Conservation (phyloP, 805 yeast genomes). For the Komagataella pastoris region DNA sequence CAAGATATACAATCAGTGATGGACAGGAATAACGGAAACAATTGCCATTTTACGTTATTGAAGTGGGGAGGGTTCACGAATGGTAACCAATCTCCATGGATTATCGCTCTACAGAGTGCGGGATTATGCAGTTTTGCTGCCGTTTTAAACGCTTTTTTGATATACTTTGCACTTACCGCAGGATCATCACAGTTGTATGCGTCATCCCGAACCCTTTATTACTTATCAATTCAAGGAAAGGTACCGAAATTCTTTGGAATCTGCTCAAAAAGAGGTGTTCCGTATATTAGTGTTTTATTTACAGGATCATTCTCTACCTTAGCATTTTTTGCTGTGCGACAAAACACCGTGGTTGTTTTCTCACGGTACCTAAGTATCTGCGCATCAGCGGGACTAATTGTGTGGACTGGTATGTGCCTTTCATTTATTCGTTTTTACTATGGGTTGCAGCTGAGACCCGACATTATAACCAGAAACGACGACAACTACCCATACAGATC, state of each 20-base stretch:
- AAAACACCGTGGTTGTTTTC: constrained; percentile 47
- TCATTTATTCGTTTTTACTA: constrained; percentile 39
- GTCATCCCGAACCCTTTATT: constrained; percentile 46
- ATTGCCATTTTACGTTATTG: constrained; percentile 12
- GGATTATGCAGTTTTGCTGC: constrained; percentile 34
- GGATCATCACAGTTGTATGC: constrained; percentile 46
- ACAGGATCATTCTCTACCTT: constrained; percentile 48
- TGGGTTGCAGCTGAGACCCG: constrained; percentile 41
- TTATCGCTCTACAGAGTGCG: constrained; percentile 38
- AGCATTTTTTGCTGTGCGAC: constrained; percentile 46
- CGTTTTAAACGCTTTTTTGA: constrained; percentile 36
- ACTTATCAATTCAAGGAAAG: constrained; percentile 38
- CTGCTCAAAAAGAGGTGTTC: constrained; percentile 58
- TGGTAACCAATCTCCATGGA: constrained; percentile 44
- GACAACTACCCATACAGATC: constrained; percentile 41
- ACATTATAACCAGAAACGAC: constrained; percentile 39
- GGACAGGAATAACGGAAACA: constrained; percentile 12
- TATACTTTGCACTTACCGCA: constrained; percentile 42
- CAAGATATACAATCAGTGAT: constrained; percentile 9
- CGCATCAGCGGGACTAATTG: constrained; percentile 63
- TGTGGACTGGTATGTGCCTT: constrained; percentile 62
- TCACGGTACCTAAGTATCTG: constrained; percentile 54
- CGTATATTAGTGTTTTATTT: constrained; percentile 54
- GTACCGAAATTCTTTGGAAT: constrained; percentile 48
- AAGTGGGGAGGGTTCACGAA: constrained; percentile 24